phyloP scores from a whole-genome alignment of 148 eudicot genomes.

The Chenopodium suecicum region DNA sequence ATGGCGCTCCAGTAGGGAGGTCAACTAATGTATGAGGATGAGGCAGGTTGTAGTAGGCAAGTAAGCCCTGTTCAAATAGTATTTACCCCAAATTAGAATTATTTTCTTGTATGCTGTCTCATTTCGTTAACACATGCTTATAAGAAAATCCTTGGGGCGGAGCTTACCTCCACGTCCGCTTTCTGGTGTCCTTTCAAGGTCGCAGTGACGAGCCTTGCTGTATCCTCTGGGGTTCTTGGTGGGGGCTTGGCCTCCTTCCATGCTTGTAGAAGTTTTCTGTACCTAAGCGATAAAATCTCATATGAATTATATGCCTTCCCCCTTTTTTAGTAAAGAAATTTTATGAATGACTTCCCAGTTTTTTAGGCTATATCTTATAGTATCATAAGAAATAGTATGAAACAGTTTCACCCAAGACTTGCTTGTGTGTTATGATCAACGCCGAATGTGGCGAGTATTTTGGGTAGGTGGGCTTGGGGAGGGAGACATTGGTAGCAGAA shows the following conservation, averaged over 20 bases:
- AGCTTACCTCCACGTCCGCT: conserved; percentile 81
- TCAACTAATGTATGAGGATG: conserved; percentile 57
- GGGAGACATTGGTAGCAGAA: not conserved
- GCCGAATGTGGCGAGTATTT: not conserved
- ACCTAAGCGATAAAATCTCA: conserved; percentile 44
- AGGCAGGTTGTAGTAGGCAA: conserved; percentile 81
- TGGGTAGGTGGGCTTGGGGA: too few relatives aligned
- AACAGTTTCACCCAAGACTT: not conserved
- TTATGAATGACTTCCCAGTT: not conserved
- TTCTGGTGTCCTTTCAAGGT: conserved; percentile 73
- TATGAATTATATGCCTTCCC: too few relatives aligned
- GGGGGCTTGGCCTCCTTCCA: conserved; percentile 91
- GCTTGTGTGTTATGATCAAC: not conserved
- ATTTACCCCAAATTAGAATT: conserved; percentile 8
- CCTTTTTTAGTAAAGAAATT: not conserved
- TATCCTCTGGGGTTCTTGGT: conserved; percentile 84
- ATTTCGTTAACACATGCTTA: not conserved
- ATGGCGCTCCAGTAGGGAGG: conserved; percentile 41
- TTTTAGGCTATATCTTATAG: not conserved
- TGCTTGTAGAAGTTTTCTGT: conserved; percentile 67
- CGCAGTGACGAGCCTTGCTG: conserved; percentile 67
- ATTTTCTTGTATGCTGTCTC: not conserved
- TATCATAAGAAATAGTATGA: too few relatives aligned
- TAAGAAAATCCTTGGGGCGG: not conserved
- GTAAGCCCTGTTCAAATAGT: conserved; percentile 60